A percentile compares a stretch with the other conserved stretches of the same genome.
Evolutionary conservation across 179 eudicot species (phyloP).

Genomic region (Sideroxylon spinosum): DNA sequence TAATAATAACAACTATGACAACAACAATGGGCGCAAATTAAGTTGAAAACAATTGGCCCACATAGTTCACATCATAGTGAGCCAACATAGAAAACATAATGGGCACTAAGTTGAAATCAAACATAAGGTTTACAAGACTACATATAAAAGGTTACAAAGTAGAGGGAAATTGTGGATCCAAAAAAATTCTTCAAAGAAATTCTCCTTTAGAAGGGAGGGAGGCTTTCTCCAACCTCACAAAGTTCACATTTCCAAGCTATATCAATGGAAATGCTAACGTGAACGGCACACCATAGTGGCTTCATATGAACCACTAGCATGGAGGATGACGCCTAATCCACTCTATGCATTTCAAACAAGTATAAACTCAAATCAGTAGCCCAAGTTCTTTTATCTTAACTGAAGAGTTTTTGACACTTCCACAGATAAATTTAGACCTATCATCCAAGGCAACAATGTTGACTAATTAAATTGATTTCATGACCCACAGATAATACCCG

Average conservation of each 20-base stretch:
- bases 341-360: too few species aligned
- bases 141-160: neutral
- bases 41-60: too few species aligned
- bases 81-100: too few species aligned
- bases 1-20: too few species aligned
- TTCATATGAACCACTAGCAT: too few species aligned
- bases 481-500: neutral
- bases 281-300: too few species aligned
- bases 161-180: neutral
- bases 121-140: neutral
- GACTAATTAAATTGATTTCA: neutral
- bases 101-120: neutral
- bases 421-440: neutral
- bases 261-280: neutral
- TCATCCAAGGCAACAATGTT: neutral
- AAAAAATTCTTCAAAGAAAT: neutral
- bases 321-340: too few species aligned
- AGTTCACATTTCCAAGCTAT: neutral
- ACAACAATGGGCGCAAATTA: too few species aligned
- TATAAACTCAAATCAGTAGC: too few species aligned
- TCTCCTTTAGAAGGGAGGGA: neutral
- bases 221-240: neutral
- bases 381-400: too few species aligned
- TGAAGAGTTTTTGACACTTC: too few species aligned
- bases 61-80: too few species aligned